A percentile compares a stretch with the other conserved stretches of the same genome.
Conservation (phyloP, 345 rosid genomes). For the Rhizophora mangle region DNA sequence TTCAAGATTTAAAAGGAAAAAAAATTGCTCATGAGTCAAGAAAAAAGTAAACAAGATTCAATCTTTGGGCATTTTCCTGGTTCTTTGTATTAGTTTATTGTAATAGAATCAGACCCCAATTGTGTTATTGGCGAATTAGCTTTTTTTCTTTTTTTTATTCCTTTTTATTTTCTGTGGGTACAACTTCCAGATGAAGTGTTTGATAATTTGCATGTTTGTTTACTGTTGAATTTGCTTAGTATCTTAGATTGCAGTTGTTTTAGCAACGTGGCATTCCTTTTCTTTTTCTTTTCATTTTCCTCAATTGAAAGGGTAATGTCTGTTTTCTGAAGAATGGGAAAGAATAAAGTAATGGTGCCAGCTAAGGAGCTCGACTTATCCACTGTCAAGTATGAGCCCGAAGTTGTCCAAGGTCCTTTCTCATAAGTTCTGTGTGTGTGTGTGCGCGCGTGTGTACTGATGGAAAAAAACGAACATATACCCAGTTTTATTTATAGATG, state of each 20-base stretch:
- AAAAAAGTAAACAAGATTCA: not conserved
- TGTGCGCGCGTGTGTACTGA: not conserved
- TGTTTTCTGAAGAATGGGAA: slow-evolving; percentile 40
- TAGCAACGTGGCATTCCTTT: not conserved
- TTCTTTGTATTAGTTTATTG: not conserved
- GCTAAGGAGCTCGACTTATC: slow-evolving; percentile 56
- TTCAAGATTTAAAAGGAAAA: too few relatives aligned
- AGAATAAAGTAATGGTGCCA: slow-evolving; percentile 50
- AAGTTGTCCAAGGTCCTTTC: slow-evolving; percentile 45
- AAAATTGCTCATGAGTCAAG: too few relatives aligned
- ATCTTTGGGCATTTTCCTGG: not conserved
- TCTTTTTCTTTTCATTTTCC: not conserved
- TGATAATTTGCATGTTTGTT: not conserved
- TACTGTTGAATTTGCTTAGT: not conserved
- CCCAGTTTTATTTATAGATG: not conserved
- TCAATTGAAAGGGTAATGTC: not conserved
- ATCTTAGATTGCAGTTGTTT: not conserved
- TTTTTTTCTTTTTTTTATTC: not conserved
- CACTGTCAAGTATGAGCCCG: slow-evolving; percentile 45
- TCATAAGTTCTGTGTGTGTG: not conserved
- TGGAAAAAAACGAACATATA: too few relatives aligned
- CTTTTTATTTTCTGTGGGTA: not conserved
- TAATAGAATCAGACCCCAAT: not conserved
- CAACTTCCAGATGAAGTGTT: not conserved
- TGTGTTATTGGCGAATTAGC: not conserved